phyloP scores from a whole-genome alignment of 441 rosid species.

The Breynia disticha region DNA sequence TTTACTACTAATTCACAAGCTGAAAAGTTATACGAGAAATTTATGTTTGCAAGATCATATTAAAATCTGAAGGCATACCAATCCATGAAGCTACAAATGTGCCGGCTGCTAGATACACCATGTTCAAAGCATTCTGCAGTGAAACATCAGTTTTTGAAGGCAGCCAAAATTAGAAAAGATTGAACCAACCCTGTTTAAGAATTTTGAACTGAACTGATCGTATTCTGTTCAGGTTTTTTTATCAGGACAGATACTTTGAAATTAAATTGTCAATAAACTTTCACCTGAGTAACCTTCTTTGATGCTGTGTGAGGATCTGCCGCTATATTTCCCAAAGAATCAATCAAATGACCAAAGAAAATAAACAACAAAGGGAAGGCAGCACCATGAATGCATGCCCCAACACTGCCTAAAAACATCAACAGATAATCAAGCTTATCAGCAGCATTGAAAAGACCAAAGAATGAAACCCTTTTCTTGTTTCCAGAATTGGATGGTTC shows the following conservation, averaged over 20 bases:
- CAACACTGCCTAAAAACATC: constrained; percentile 55
- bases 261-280: neutral
- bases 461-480: constrained; percentile 37
- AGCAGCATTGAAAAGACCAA: constrained; percentile 57
- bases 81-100: constrained; percentile 62
- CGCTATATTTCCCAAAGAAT: constrained; percentile 55
- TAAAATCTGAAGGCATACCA: constrained; percentile 30
- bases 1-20: too few species aligned
- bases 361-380: constrained; percentile 60
- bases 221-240: too few species aligned
- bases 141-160: neutral
- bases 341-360: constrained; percentile 60
- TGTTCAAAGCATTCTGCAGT: constrained; percentile 52
- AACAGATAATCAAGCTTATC: constrained; percentile 42
- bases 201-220: too few species aligned
- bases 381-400: constrained; percentile 54
- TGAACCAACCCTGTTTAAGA: too few species aligned
- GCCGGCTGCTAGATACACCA: constrained; percentile 56
- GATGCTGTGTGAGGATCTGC: constrained; percentile 41
- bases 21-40: too few species aligned
- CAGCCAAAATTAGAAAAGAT: too few species aligned
- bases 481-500: constrained; percentile 17
- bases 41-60: neutral
- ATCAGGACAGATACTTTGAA: neutral
- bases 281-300: constrained; percentile 55